Evolutionary conservation across 257 asterid genomes (phyloP).

Genomic region (Solanum pinnatisectum): DNA sequence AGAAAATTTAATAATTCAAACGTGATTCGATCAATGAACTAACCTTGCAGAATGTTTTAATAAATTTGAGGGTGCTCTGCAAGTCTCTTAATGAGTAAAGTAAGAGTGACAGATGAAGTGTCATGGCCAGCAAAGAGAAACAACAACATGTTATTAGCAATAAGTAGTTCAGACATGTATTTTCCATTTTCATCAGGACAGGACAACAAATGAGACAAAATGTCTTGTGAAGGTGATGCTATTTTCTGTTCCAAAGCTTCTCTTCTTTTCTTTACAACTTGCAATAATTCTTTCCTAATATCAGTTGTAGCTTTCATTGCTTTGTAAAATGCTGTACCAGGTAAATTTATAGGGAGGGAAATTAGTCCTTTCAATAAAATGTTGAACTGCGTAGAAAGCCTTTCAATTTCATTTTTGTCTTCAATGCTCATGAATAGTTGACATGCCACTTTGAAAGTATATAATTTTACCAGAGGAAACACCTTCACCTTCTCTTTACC

Average conservation of each 20-base stretch:
- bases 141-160: conserved; percentile 55
- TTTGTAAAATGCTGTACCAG: conserved; percentile 48
- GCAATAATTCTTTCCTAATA: conserved; percentile 33
- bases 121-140: conserved; percentile 80
- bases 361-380: conserved; percentile 52
- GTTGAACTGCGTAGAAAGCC: conserved; percentile 41
- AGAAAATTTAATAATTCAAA: not conserved
- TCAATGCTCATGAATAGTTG: conserved; percentile 75
- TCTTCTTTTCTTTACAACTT: conserved; percentile 43
- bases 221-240: conserved; percentile 43
- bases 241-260: conserved; percentile 21
- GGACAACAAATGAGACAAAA: conserved; percentile 57
- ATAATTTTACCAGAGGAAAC: conserved; percentile 37
- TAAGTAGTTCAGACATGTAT: conserved; percentile 54
- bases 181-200: conserved; percentile 47
- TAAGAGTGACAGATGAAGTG: conserved; percentile 53
- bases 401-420: conserved; percentile 31
- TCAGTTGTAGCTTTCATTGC: conserved; percentile 40
- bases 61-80: conserved; percentile 56
- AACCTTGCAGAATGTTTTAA: conserved; percentile 46
- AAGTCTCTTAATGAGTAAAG: conserved; percentile 49
- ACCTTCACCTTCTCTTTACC: conserved; percentile 47
- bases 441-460: conserved; percentile 74
- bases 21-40: not conserved
- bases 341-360: conserved; percentile 46